Conservation (phyloP, 768 basidiomycete species). For the Trametes cubensis region DNA sequence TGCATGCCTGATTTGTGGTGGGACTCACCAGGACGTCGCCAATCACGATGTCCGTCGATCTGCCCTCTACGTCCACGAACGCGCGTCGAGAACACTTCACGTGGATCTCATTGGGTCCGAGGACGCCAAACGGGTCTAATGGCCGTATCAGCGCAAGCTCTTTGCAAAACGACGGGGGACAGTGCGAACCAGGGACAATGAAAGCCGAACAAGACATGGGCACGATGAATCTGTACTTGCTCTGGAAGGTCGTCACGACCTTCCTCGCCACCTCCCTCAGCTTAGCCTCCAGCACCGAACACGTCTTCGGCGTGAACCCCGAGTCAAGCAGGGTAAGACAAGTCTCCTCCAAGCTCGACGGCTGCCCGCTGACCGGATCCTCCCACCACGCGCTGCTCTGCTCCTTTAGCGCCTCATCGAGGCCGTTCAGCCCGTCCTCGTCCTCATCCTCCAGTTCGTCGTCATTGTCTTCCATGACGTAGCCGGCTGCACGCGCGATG, state of each 20-base stretch:
- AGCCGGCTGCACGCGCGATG: conserved; percentile 34
- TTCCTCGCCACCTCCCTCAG: conserved; percentile 51
- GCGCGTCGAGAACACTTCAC: conserved; percentile 52
- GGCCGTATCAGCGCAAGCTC: background rate
- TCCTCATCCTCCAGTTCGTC: conserved; percentile 30
- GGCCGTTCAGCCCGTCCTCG: conserved; percentile 26
- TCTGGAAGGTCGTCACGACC: conserved; percentile 44
- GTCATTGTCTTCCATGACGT: conserved; percentile 23
- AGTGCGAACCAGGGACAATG: conserved; percentile 54
- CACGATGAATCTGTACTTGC: conserved; percentile 51
- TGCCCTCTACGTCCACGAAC: conserved; percentile 46
- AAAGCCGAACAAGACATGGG: conserved; percentile 64
- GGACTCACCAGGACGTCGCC: conserved; percentile 60
- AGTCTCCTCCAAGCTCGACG: conserved; percentile 66
- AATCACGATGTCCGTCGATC: conserved; percentile 49
- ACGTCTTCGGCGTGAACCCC: conserved; percentile 56
- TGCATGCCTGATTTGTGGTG: background rate
- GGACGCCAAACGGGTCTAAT: background rate
- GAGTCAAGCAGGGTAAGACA: conserved; percentile 56
- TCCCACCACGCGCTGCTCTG: conserved; percentile 69
- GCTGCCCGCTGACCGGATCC: conserved; percentile 62
- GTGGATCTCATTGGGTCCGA: conserved; percentile 47
- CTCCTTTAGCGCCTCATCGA: conserved; percentile 31
- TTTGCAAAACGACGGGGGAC: background rate
- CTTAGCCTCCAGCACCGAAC: conserved; percentile 56